Conservation (phyloP, 495 filamentous ascomycete genomes). For the Neurospora tetrasperma region DNA sequence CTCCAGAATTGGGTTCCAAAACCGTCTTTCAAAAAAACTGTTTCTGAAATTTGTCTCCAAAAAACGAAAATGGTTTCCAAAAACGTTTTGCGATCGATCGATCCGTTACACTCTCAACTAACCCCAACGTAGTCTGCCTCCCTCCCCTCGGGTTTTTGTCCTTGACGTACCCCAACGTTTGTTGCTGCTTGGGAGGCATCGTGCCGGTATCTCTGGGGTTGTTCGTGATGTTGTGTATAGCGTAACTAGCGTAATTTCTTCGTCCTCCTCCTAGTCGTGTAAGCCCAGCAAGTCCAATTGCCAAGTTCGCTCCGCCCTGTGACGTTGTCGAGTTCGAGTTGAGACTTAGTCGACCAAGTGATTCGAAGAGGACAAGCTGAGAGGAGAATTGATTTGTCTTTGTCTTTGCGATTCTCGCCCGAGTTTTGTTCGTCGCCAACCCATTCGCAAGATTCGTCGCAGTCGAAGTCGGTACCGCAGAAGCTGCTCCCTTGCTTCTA, state of each 20-base stretch:
- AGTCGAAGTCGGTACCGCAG: not conserved
- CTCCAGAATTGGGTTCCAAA: not conserved
- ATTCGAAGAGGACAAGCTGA: not conserved
- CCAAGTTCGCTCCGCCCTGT: not conserved
- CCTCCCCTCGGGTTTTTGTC: conserved; percentile 16
- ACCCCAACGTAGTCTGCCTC: conserved; percentile 75
- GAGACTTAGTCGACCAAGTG: not conserved
- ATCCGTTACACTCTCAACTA: conserved; percentile 30
- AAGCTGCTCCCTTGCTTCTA: not conserved
- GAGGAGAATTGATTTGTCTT: not conserved
- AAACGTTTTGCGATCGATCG: not conserved
- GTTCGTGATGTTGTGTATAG: not conserved
- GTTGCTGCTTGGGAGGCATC: conserved; percentile 59
- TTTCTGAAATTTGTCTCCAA: not conserved
- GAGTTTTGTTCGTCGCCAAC: too few species aligned
- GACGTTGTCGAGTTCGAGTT: not conserved
- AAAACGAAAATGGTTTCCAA: not conserved
- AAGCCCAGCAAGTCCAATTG: not conserved
- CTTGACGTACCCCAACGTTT: conserved; percentile 87
- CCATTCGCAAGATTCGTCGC: not conserved
- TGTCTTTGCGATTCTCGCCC: not conserved
- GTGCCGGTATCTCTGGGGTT: not conserved
- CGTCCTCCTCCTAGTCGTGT: not conserved
- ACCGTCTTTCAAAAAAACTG: not conserved
- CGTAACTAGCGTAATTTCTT: not conserved